phyloP scores from a whole-genome alignment of 345 rosid genomes.

The Brassica incana region DNA sequence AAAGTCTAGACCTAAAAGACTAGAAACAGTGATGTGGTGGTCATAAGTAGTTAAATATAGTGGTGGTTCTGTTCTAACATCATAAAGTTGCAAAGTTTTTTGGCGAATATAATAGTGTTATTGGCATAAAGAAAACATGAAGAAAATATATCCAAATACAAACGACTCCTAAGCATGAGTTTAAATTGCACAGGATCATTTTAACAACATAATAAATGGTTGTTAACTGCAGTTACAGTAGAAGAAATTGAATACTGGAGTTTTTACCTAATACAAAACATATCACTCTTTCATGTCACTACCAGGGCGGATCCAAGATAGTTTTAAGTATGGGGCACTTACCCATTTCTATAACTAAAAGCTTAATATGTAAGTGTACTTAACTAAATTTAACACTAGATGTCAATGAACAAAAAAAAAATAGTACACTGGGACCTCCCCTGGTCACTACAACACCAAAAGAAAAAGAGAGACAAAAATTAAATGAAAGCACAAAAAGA shows the following conservation, averaged over 20 bases:
- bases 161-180: neutral
- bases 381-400: too few relatives aligned
- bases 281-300: neutral
- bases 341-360: too few relatives aligned
- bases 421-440: too few relatives aligned
- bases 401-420: too few relatives aligned
- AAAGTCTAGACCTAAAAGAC: neutral
- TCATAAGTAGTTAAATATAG: neutral
- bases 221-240: constrained; percentile 10
- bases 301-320: too few relatives aligned
- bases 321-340: too few relatives aligned
- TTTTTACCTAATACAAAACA: constrained; percentile 22
- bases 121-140: neutral
- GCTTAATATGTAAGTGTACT: too few relatives aligned
- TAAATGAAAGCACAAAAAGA: neutral
- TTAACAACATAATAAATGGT: constrained; percentile 3
- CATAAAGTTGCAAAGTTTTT: neutral
- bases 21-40: neutral
- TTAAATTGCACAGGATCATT: neutral
- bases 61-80: neutral
- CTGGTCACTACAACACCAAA: neutral
- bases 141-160: neutral
- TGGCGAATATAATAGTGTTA: neutral
- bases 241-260: neutral
- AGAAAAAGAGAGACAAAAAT: neutral